Conservation (phyloP, 192 early-diverging fungal genomes). For the Spinellus fusiger region DNA sequence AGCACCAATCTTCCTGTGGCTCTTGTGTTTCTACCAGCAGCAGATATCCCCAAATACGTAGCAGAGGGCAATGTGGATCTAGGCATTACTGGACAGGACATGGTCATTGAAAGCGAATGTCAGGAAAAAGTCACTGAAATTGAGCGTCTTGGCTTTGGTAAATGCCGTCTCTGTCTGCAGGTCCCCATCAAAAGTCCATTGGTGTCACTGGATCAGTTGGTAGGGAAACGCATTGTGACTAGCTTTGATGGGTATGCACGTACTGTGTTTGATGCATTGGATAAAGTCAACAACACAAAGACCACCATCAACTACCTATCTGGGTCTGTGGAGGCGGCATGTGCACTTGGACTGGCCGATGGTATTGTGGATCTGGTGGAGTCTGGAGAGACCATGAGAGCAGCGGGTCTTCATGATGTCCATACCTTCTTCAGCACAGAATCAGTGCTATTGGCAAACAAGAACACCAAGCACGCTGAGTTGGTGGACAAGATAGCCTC, state of each 20-base stretch:
- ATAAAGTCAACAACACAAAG: slow-evolving; percentile 44
- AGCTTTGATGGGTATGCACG: slow-evolving; percentile 72
- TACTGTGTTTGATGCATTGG: slow-evolving; percentile 71
- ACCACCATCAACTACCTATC: slow-evolving; percentile 84
- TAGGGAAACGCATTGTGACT: slow-evolving; percentile 93
- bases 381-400: slow-evolving; percentile 99
- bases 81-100: slow-evolving; percentile 96
- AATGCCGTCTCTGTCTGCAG: slow-evolving; percentile 89
- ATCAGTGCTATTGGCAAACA: slow-evolving; percentile 87
- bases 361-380: slow-evolving; percentile 80
- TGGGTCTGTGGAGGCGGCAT: slow-evolving; percentile 95
- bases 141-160: slow-evolving; percentile 83
- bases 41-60: slow-evolving; percentile 95
- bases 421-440: slow-evolving; percentile 77
- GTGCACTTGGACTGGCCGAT: slow-evolving; percentile 93
- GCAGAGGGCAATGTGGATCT: slow-evolving; percentile 93
- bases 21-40: slow-evolving; percentile 90
- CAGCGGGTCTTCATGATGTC: slow-evolving; percentile 91
- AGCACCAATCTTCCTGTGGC: slow-evolving; percentile 91
- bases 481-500: slow-evolving; percentile 74
- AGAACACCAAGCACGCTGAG: slow-evolving; percentile 63
- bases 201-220: slow-evolving; percentile 55
- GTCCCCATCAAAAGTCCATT: slow-evolving; percentile 61
- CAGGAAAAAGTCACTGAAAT: slow-evolving; percentile 65
- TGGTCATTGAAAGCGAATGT: slow-evolving; percentile 78